A percentile compares a stretch with the other conserved stretches of the same genome.
These are phyloP conservation scores for Eremothecium cymbalariae DNA, from an alignment of 1,139 yeast species.

Conservation along the genomic window DNA sequence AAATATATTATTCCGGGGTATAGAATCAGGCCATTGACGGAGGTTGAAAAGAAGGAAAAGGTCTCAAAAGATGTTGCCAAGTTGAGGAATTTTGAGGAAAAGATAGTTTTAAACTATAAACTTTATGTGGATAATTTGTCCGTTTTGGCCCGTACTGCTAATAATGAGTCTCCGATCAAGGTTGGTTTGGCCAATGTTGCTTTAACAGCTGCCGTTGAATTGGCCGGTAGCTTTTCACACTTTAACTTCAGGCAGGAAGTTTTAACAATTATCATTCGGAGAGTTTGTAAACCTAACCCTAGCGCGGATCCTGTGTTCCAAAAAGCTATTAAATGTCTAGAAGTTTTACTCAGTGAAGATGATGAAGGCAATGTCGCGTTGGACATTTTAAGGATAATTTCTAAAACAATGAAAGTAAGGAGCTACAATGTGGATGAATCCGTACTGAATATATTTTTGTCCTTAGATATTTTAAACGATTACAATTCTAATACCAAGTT, in stretches of 20 bases:
- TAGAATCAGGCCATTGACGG: conserved; percentile 73
- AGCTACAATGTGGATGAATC: conserved; percentile 78
- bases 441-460: conserved; percentile 63
- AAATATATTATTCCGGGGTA: conserved; percentile 84
- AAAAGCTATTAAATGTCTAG: conserved; percentile 57
- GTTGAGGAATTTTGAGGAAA: conserved; percentile 72
- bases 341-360: conserved; percentile 59
- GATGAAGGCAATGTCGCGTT: conserved; percentile 72
- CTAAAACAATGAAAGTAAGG: conserved; percentile 66
- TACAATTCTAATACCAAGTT: conserved; percentile 58
- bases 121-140: conserved; percentile 55
- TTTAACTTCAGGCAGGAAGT: conserved; percentile 77
- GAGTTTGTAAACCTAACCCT: conserved; percentile 52
- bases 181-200: conserved; percentile 28
- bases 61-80: conserved; percentile 75
- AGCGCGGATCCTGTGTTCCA: conserved; percentile 42
- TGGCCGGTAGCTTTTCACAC: conserved; percentile 58
- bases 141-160: conserved; percentile 32
- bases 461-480: conserved; percentile 68
- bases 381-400: conserved; percentile 59
- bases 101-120: conserved; percentile 59
- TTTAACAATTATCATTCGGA: conserved; percentile 54
- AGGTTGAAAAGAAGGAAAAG: conserved; percentile 69
- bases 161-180: conserved; percentile 38
- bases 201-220: conserved; percentile 62